A percentile compares a stretch with the other conserved stretches of the same genome.
These are phyloP conservation scores for Knoxdaviesia proteae DNA, from an alignment of 2,329 filamentous ascomycete species.

Conservation along the genomic window DNA sequence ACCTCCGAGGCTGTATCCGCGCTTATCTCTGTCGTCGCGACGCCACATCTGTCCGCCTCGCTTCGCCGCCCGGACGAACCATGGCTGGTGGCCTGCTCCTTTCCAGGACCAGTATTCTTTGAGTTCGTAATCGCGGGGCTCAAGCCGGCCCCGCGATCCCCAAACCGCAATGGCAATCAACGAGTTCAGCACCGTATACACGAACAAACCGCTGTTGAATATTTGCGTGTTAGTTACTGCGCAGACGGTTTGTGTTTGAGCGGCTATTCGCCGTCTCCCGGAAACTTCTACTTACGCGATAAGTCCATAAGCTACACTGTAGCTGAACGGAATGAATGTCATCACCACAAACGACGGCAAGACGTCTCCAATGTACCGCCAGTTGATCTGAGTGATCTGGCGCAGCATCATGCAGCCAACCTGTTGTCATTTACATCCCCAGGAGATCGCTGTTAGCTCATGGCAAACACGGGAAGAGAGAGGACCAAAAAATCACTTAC, in stretches of 20 bases:
- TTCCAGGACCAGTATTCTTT: constrained; percentile 37
- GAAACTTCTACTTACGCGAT: constrained; percentile 33
- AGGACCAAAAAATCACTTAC: constrained; percentile 15
- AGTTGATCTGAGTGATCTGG: constrained; percentile 55
- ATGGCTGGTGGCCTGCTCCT: constrained; percentile 23
- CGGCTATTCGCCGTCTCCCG: background rate
- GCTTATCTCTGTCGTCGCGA: constrained; percentile 3
- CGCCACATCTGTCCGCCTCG: constrained; percentile 3
- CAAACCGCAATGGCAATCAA: constrained; percentile 23
- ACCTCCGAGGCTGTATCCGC: constrained; percentile 4
- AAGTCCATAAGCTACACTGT: constrained; percentile 58
- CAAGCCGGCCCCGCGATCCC: constrained; percentile 19
- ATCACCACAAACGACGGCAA: constrained; percentile 59
- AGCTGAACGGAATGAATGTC: constrained; percentile 57
- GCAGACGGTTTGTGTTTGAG: constrained; percentile 3
- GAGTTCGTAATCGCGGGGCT: constrained; percentile 29
- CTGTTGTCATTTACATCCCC: constrained; percentile 11
- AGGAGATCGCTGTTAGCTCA: background rate
- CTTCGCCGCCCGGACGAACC: constrained; percentile 20
- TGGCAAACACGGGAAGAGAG: too few species aligned
- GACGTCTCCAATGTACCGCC: constrained; percentile 55
- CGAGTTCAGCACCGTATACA: constrained; percentile 27
- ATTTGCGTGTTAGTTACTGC: constrained; percentile 1
- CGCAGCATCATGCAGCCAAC: constrained; percentile 63
- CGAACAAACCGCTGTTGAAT: constrained; percentile 26